Evolutionary conservation across 176 grass and related monocot species (phyloP), one percentile per base, ranked within the genome.

Genomic region (Urochloa ruziziensis): DNA sequence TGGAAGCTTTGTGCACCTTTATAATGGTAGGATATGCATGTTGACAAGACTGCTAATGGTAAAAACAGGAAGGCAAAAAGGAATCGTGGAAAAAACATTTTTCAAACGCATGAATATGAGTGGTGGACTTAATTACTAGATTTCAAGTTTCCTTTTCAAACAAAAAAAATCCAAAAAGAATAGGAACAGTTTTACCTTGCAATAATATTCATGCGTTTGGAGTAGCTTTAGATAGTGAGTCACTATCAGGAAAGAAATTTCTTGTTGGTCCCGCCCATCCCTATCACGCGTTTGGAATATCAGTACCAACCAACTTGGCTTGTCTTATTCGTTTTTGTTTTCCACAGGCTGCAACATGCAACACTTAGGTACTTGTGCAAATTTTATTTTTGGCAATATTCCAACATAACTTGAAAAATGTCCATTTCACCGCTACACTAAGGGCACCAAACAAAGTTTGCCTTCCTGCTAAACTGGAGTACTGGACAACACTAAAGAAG

Each of bases 321-420:
- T 35, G 63, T 85, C 88, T 28, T 74, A 69, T 70, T 53, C 82
- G 34, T 54, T 74, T 28, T 62, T 85, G 64, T 77, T 85, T 77
- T 70, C 46, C 64, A 63, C 62, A 77, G 62, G 70, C n/a, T n/a
- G n/a, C 2, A 3, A 28, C 77, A 89, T 43, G 33, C 33, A 75
- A 44, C 7, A 59, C 23, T 44, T 80, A 66, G 68, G 58, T 65
- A 78, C 54, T 32, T n/a, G 82, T 21, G 32, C 52, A 62, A 28
- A 68, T 25, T 63, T 9, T 74, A 1, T 80, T 67, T 89, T 37
- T 74, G 82, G 21, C 10, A 84, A 8, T 57, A 80, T 67, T 29
- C 37, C 57, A 84, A 44, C 10, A 66, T 32, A 61, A 67, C 46
- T 23, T 80, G 18, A 59, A n/a, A n/a, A n/a, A 84, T 43, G 42